Percentiles rank a stretch among this genome's conserved stretches.
Evolutionary conservation across 495 filamentous ascomycete species (phyloP).

Genomic region (Mytilinidion resinicola): DNA sequence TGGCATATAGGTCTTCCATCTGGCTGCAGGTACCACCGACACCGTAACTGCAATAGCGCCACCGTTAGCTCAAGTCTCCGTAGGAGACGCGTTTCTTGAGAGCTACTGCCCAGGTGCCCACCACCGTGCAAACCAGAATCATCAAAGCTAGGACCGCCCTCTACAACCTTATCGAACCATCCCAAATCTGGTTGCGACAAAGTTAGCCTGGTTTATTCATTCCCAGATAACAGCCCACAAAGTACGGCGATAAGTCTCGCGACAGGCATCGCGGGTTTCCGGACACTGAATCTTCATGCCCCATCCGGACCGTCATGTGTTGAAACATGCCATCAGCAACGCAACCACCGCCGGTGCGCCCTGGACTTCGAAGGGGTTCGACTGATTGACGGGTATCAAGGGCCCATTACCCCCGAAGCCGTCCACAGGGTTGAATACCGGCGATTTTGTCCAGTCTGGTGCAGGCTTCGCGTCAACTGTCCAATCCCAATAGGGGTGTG

Average conservation of each 20-base stretch:
- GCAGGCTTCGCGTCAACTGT: not conserved
- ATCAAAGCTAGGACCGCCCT: not conserved
- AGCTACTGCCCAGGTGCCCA: not conserved
- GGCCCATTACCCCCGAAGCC: not conserved
- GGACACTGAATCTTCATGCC: not conserved
- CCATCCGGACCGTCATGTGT: not conserved
- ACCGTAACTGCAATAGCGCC: not conserved
- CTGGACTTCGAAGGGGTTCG: constrained; percentile 27
- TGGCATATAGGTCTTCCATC: constrained; percentile 5
- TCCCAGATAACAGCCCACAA: not conserved
- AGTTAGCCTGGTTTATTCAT: not conserved
- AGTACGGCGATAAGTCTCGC: constrained; percentile 1
- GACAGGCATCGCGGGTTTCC: not conserved
- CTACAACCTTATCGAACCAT: not conserved
- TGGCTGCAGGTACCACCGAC: not conserved
- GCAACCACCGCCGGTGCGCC: constrained; percentile 58
- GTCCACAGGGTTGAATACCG: not conserved
- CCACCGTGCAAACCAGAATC: constrained; percentile 3
- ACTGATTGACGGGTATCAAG: not conserved
- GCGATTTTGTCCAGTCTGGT: not conserved
- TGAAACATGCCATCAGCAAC: constrained; percentile 53
- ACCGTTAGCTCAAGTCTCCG: not conserved
- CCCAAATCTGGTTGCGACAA: not conserved
- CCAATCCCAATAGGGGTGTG: constrained; percentile 58
- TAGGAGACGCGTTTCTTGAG: not conserved